Percentiles rank a stretch among this genome's conserved stretches.
Evolutionary conservation across 345 rosid genomes (phyloP).

Genomic region (Syzygium grande): DNA sequence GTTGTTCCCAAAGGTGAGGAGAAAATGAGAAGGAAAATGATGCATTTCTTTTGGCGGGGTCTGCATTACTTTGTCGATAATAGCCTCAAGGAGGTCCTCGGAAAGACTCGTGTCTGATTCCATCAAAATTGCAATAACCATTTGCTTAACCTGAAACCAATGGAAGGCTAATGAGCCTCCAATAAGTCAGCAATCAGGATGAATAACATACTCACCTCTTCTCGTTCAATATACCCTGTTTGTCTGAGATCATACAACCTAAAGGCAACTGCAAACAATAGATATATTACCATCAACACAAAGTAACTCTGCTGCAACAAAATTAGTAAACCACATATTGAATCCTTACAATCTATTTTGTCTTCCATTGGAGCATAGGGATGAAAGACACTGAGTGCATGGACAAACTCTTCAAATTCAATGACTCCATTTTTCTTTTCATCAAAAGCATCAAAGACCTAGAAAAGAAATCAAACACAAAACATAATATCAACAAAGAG

Average conservation of each 20-base stretch:
- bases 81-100: constrained; percentile 52
- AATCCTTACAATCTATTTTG: constrained; percentile 70
- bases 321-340: neutral
- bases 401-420: constrained; percentile 84
- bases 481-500: neutral
- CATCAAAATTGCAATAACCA: constrained; percentile 64
- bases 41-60: neutral
- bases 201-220: constrained; percentile 46
- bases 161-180: neutral
- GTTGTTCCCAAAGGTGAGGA: neutral
- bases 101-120: constrained; percentile 57
- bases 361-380: constrained; percentile 63
- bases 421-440: constrained; percentile 84
- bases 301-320: neutral
- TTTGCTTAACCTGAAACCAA: constrained; percentile 62
- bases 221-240: constrained; percentile 75
- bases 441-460: constrained; percentile 83
- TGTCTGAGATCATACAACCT: constrained; percentile 81
- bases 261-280: constrained; percentile 61
- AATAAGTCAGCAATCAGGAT: neutral
- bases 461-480: neutral
- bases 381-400: constrained; percentile 68
- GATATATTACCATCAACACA: neutral
- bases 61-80: constrained; percentile 47
- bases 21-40: neutral